phyloP scores from a whole-genome alignment of 176 grass and related monocot genomes.

The Aegilops sharonensis region DNA sequence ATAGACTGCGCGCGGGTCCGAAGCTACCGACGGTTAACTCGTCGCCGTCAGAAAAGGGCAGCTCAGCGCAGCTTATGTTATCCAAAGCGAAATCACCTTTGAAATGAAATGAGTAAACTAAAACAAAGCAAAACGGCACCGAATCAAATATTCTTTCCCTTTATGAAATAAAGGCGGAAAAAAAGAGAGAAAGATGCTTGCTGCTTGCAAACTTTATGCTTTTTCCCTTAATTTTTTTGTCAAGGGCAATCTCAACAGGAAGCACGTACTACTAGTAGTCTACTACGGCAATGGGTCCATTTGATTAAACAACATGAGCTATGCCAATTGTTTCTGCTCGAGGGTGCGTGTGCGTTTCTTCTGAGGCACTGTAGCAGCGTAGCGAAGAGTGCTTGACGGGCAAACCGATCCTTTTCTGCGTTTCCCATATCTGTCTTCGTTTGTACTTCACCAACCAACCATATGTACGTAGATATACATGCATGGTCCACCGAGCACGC shows the following conservation, averaged over 20 bases:
- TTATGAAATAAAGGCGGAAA: not conserved
- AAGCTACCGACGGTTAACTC: not conserved
- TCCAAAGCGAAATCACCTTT: not conserved
- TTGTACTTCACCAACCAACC: conserved; percentile 7
- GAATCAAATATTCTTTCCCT: not conserved
- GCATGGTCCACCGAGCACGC: conserved; percentile 8
- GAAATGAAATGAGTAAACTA: not conserved
- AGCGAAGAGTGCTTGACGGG: no score
- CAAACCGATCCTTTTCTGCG: not conserved
- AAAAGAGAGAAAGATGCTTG: not conserved
- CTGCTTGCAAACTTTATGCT: not conserved
- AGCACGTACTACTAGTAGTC: not conserved
- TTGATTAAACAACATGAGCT: not conserved
- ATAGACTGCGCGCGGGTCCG: no score
- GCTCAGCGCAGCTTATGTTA: not conserved
- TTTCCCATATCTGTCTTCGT: not conserved
- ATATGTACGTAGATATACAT: no score
- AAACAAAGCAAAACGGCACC: not conserved
- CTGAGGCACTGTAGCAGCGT: not conserved
- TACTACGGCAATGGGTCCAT: not conserved
- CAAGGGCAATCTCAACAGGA: not conserved
- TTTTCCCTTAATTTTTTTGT: not conserved
- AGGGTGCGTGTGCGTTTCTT: not conserved
- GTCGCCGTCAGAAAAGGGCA: not conserved
- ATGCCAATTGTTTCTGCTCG: not conserved